Conservation (phyloP, 1,139 yeast species). For the Zygoascus meyerae region DNA sequence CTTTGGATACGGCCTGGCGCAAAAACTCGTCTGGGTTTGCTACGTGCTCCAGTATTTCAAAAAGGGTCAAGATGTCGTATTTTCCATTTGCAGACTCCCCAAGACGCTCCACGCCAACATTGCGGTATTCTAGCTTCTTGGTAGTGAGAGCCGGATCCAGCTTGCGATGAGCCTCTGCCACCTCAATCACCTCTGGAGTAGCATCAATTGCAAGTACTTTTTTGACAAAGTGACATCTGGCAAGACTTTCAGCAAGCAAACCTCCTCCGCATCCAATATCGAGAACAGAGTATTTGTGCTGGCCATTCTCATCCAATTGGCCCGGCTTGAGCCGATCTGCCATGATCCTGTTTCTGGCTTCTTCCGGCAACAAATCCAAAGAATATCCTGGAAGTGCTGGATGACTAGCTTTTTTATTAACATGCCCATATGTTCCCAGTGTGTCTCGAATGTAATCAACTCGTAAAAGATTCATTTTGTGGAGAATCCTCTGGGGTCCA, state of each 20-base stretch:
- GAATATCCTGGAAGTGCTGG: slow-evolving; percentile 68
- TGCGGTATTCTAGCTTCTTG: slow-evolving; percentile 51
- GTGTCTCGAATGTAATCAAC: slow-evolving; percentile 77
- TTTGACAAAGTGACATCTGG: slow-evolving; percentile 52
- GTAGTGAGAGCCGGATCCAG: slow-evolving; percentile 50
- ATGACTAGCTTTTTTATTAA: not conserved
- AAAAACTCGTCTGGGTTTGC: slow-evolving; percentile 74
- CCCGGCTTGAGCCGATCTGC: slow-evolving; percentile 24
- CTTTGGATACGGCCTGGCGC: slow-evolving; percentile 56
- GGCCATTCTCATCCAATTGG: slow-evolving; percentile 3
- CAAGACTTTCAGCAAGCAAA: slow-evolving; percentile 77
- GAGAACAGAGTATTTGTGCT: slow-evolving; percentile 43
- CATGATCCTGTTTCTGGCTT: slow-evolving; percentile 44
- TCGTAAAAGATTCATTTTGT: slow-evolving; percentile 85
- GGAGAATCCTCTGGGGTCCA: slow-evolving; percentile 90
- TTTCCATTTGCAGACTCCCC: slow-evolving; percentile 36
- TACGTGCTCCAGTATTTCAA: slow-evolving; percentile 94
- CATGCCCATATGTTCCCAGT: slow-evolving; percentile 39
- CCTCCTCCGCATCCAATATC: slow-evolving; percentile 99
- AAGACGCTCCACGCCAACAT: slow-evolving; percentile 52
- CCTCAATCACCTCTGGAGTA: slow-evolving; percentile 72
- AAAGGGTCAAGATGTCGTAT: slow-evolving; percentile 79
- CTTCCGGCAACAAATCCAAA: slow-evolving; percentile 55
- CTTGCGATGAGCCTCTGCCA: slow-evolving; percentile 63
- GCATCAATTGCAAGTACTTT: slow-evolving; percentile 79